Conservation (phyloP, 2,329 filamentous ascomycete species). For the Stachybotrys chlorohalonatus region DNA sequence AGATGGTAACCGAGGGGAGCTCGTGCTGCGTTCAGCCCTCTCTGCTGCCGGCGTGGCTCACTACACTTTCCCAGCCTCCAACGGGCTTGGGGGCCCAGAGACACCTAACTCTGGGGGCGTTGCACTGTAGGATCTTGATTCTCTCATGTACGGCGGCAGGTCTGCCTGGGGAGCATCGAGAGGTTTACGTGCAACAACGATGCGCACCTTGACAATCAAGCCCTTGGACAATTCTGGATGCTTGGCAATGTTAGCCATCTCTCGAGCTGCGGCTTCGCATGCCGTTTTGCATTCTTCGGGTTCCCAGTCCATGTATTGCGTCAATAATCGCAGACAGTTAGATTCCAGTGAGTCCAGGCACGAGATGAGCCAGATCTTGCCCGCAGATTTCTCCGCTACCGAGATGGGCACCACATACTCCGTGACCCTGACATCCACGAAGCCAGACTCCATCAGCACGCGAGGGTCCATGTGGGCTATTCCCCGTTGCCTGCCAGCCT, state of each 20-base stretch:
- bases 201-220: slow-evolving; percentile 37
- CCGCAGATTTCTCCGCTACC: slow-evolving; percentile 33
- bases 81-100: neutral
- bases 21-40: neutral
- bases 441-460: slow-evolving; percentile 37
- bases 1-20: no score
- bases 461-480: slow-evolving; percentile 35
- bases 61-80: neutral
- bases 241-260: slow-evolving; percentile 39
- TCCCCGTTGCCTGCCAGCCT: slow-evolving; percentile 35
- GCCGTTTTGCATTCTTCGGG: slow-evolving; percentile 35
- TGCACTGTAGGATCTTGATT: neutral
- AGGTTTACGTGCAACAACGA: slow-evolving; percentile 43
- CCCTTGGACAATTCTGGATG: slow-evolving; percentile 31
- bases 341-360: slow-evolving; percentile 43
- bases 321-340: slow-evolving; percentile 38
- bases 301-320: slow-evolving; percentile 43
- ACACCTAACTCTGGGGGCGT: neutral
- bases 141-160: neutral
- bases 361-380: slow-evolving; percentile 45
- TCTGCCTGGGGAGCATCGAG: slow-evolving; percentile 8
- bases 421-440: slow-evolving; percentile 38
- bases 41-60: neutral
- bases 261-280: slow-evolving; percentile 37
- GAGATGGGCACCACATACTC: slow-evolving; percentile 40